These are phyloP conservation scores for Silene coronaria DNA, from an alignment of 179 eudicot species.

Conservation along the genomic window DNA sequence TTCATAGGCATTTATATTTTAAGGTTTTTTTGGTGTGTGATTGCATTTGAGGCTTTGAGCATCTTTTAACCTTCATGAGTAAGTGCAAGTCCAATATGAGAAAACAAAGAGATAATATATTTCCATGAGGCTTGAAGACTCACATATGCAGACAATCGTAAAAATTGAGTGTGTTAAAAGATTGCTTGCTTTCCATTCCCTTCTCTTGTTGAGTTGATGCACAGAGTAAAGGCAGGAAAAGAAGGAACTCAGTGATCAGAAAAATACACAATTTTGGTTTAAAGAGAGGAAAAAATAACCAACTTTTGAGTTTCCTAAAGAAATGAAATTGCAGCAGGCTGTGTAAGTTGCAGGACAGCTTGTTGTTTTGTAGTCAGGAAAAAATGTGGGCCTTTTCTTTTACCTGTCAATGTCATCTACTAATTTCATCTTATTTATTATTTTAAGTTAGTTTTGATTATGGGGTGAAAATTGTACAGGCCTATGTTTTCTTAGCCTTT, in stretches of 20 bases:
- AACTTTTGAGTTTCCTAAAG: conserved; percentile 30
- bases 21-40: too few species aligned
- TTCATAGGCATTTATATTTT: too few species aligned
- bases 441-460: conserved; percentile 30
- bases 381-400: conserved; percentile 53
- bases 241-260: neutral
- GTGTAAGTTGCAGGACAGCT: conserved; percentile 46
- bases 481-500: conserved; percentile 46
- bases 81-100: too few species aligned
- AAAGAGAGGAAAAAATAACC: too few species aligned
- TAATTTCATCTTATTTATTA: conserved; percentile 30
- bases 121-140: too few species aligned
- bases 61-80: too few species aligned
- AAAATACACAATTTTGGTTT: neutral
- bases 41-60: too few species aligned
- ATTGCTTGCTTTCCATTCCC: neutral
- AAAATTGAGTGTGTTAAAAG: neutral
- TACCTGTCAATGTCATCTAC: conserved; percentile 47
- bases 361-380: conserved; percentile 59
- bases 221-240: neutral
- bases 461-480: conserved; percentile 42
- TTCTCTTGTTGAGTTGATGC: neutral
- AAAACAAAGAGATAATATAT: too few species aligned
- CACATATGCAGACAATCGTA: too few species aligned
- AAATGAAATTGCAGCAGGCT: conserved; percentile 44